Evolutionary conservation across 2,329 filamentous ascomycete species (phyloP), one percentile per base, ranked within the genome.

Genomic region (Hypoxylon sp.): DNA sequence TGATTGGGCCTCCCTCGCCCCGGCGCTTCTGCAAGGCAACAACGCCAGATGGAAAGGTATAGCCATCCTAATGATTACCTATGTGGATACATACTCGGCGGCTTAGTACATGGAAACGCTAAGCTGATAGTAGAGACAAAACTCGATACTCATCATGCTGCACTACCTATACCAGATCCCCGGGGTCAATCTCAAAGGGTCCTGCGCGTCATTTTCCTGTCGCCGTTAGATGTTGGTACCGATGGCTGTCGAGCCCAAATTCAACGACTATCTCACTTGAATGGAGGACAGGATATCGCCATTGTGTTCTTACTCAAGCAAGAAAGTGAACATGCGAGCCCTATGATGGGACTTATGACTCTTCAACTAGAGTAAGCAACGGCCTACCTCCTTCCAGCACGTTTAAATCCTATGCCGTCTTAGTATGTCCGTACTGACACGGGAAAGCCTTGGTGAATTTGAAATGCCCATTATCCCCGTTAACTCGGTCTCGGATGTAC

Each of bases 101-200:
- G 48, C 46, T 21, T n/a, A 57, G 25, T 21, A 19, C 5, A 17
- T 5, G 19, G n/a, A n/a, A 30, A 46, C 38, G 34, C 65, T 69
- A 72, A 69, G 19, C 74, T 70, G 77, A 74, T 63, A 43, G 7
- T 50, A 86, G 85, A 86, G 73, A 71, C 73, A 2, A 75, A 72
- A 14, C 75, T 87, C 2, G 72, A 76, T 14, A 80, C 78, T 1
- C 82, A 86, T 67, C 85, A 87, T 67, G 71, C 86, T 30, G 81
- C 81, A 13, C 76, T 87, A 38, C 76, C 77, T 3, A 59, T 83
- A 19, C 55, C 49, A 7, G 36, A 67, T 7, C 30, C 65, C 19
- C 9, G 46, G 9, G 60, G 46, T 14, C 49, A 63, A 13, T 48
- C 71, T 21, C 66, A 55, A 19, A 65, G 72, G 9, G 58, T 75